A percentile compares a stretch with the other conserved stretches of the same genome.
phyloP scores from a whole-genome alignment of 192 early-diverging fungal genomes.

The Podila epigama region DNA sequence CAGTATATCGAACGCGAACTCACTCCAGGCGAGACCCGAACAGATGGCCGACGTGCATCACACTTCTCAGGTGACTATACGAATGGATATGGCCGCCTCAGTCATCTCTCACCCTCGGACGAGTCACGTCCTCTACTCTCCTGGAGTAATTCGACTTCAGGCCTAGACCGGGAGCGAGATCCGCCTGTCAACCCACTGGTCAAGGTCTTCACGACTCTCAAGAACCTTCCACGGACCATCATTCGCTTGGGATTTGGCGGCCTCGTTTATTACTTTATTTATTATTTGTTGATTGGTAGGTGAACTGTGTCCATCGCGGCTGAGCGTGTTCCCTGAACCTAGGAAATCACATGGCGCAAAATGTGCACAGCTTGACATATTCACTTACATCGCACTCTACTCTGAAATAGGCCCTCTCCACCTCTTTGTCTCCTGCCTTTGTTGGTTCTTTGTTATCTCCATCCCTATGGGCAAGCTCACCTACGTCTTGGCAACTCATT shows the following conservation, averaged over 20 bases:
- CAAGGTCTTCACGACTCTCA: slow-evolving; percentile 2
- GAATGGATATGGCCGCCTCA: slow-evolving; percentile 20
- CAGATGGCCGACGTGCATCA: slow-evolving; percentile 6
- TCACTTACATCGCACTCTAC: slow-evolving; percentile 3
- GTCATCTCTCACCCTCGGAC: slow-evolving; percentile 29
- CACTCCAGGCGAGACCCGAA: slow-evolving; percentile 18
- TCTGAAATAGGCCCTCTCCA: slow-evolving; percentile 77
- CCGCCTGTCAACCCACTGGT: neutral
- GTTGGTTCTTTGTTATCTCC: slow-evolving; percentile 87
- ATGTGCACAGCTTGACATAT: neutral
- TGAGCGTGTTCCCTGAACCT: neutral
- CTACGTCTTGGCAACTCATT: slow-evolving; percentile 79
- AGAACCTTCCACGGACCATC: slow-evolving; percentile 26
- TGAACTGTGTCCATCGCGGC: neutral
- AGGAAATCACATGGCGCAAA: neutral
- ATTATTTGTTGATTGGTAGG: slow-evolving; percentile 57
- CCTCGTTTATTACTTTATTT: slow-evolving; percentile 58
- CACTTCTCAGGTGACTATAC: neutral
- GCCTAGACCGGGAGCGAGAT: slow-evolving; percentile 33
- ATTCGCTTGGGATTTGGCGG: slow-evolving; percentile 52
- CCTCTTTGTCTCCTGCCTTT: slow-evolving; percentile 73
- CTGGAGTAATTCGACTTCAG: slow-evolving; percentile 20
- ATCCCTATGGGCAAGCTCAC: slow-evolving; percentile 96
- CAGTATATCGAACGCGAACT: slow-evolving; percentile 81
- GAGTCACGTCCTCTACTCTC: slow-evolving; percentile 48